Conservation (phyloP, 495 filamentous ascomycete genomes). For the Glonium stellatum region DNA sequence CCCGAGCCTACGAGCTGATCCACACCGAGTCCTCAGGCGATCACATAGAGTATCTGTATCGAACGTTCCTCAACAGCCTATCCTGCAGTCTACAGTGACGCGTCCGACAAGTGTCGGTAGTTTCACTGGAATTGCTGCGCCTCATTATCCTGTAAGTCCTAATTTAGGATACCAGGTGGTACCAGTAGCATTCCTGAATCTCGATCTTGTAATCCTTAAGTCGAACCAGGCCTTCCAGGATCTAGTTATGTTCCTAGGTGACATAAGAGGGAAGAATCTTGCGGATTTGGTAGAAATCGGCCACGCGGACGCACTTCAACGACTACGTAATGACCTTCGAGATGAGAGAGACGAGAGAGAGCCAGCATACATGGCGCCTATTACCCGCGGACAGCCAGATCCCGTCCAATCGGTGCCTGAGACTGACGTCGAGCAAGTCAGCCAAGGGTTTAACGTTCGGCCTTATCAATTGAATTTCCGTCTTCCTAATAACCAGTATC, state of each 20-base stretch:
- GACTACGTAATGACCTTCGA: conserved; percentile 30
- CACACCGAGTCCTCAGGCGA: conserved; percentile 9
- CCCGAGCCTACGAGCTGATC: conserved; percentile 12
- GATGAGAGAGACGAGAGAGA: conserved; percentile 36
- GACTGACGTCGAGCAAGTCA: conserved; percentile 25
- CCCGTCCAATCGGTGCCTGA: conserved; percentile 27
- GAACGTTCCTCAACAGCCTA: conserved; percentile 8
- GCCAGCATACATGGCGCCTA: conserved; percentile 39
- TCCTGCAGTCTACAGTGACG: background rate
- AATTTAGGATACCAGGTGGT: conserved; percentile 9
- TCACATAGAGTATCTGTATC: conserved; percentile 11
- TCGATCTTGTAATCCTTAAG: conserved; percentile 36
- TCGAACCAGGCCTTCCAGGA: conserved; percentile 35
- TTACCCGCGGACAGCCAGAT: conserved; percentile 27
- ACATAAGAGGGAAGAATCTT: conserved; percentile 32
- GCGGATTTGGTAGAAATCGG: conserved; percentile 25
- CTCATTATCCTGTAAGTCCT: conserved; percentile 9
- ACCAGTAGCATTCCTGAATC: conserved; percentile 31
- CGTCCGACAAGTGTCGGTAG: conserved; percentile 14
- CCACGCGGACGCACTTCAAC: conserved; percentile 25
- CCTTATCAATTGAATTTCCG: conserved; percentile 23
- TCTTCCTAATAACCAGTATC: conserved; percentile 15
- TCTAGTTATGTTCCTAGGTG: conserved; percentile 22
- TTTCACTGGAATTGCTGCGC: conserved; percentile 4
- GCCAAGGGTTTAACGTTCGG: conserved; percentile 23